Percentiles rank a stretch among this genome's conserved stretches.
These are phyloP conservation scores for Physaria fendleri DNA, from an alignment of 345 rosid genomes.

Conservation along the genomic window DNA sequence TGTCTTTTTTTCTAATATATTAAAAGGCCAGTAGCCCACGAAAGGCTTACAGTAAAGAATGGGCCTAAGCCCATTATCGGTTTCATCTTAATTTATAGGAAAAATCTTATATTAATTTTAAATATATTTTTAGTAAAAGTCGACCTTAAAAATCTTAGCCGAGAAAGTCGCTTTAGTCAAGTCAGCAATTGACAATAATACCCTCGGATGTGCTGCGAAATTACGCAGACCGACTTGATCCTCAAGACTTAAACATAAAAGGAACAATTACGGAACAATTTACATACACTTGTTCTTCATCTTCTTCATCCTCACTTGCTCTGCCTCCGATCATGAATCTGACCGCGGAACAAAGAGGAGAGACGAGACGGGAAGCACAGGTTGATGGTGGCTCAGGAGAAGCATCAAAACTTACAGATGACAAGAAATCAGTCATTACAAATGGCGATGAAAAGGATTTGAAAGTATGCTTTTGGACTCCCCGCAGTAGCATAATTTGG, in stretches of 20 bases:
- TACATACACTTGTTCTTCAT: background rate
- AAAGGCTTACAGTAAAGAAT: no score
- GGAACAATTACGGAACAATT: background rate
- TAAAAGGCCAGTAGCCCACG: no score
- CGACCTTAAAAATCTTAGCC: background rate
- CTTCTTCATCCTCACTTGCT: no score
- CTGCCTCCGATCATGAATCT: no score
- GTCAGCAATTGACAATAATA: slow-evolving; percentile 9
- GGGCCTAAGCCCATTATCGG: no score
- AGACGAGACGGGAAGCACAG: slow-evolving; percentile 54
- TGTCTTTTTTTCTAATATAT: no score
- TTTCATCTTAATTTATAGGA: no score
- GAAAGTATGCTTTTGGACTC: slow-evolving; percentile 36
- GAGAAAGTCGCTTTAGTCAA: slow-evolving; percentile 2
- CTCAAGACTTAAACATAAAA: background rate
- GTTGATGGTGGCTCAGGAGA: slow-evolving; percentile 49
- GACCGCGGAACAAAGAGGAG: slow-evolving; percentile 92
- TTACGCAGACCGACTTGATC: slow-evolving; percentile 22
- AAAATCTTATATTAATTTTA: no score
- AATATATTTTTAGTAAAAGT: no score
- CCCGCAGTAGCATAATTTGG: background rate
- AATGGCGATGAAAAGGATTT: slow-evolving; percentile 46
- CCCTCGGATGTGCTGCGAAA: slow-evolving; percentile 4
- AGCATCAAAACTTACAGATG: slow-evolving; percentile 44
- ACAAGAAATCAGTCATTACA: slow-evolving; percentile 54